phyloP scores from a whole-genome alignment of 345 rosid genomes.

The Jatropha curcas region DNA sequence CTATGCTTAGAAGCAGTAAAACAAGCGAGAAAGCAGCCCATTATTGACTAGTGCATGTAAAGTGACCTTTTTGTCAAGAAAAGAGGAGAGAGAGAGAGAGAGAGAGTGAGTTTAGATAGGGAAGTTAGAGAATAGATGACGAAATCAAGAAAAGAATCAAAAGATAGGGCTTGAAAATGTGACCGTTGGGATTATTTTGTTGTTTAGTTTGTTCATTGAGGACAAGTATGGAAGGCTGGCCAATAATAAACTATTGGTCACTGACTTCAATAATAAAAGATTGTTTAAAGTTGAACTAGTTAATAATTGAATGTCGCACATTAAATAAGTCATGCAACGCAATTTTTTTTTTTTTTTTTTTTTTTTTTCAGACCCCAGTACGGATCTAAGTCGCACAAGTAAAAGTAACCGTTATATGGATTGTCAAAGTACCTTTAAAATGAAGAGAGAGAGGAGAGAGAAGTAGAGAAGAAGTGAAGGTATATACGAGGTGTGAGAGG shows the following conservation, averaged over 20 bases:
- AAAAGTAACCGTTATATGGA: too few relatives aligned
- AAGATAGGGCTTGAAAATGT: slow-evolving; percentile 1
- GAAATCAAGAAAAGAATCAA: background rate
- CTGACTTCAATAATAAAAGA: background rate
- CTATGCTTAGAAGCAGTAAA: slow-evolving; percentile 18
- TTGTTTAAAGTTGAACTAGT: too few relatives aligned
- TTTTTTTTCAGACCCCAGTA: too few relatives aligned
- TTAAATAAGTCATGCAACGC: too few relatives aligned
- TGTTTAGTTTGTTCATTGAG: background rate
- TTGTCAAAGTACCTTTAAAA: too few relatives aligned
- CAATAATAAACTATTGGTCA: too few relatives aligned
- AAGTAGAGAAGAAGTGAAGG: too few relatives aligned
- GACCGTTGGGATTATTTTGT: slow-evolving; percentile 18
- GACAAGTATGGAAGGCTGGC: background rate
- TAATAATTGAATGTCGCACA: too few relatives aligned
- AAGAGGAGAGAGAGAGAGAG: background rate
- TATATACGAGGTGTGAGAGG: too few relatives aligned
- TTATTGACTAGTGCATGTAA: background rate
- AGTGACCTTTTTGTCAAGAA: background rate
- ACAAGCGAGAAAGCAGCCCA: slow-evolving; percentile 30
- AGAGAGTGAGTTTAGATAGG: background rate
- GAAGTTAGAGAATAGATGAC: background rate
- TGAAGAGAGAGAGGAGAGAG: too few relatives aligned
- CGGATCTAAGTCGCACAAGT: too few relatives aligned
- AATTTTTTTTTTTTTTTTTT: too few relatives aligned